Percentiles rank a stretch among this genome's conserved stretches.
These are phyloP conservation scores for Intubia oerlemansii DNA, from an alignment of 2,329 filamentous ascomycete species.

Conservation along the genomic window DNA sequence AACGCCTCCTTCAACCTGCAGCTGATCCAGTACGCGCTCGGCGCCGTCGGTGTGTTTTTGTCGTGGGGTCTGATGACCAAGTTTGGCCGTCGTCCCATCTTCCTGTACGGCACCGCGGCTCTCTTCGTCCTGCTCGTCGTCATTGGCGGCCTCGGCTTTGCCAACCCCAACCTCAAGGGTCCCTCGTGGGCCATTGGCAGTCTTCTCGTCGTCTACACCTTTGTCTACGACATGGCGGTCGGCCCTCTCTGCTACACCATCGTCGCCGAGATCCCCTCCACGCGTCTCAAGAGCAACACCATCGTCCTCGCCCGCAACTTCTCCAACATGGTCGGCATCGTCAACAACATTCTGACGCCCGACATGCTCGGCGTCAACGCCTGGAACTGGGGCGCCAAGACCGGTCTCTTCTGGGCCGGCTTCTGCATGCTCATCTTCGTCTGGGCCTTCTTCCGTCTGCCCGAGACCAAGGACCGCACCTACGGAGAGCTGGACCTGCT, in stretches of 20 bases:
- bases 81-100: conserved; percentile 54
- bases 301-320: conserved; percentile 13
- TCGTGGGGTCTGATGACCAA: conserved; percentile 68
- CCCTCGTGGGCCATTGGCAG: conserved; percentile 57
- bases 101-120: conserved; percentile 52
- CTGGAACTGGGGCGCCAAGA: conserved; percentile 76
- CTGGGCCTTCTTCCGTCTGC: conserved; percentile 63
- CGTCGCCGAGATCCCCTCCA: conserved; percentile 65
- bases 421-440: conserved; percentile 63
- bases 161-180: conserved; percentile 34
- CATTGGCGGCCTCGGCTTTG: conserved; percentile 66
- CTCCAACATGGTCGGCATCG: conserved; percentile 55
- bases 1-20: conserved; percentile 34
- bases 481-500: conserved; percentile 75
- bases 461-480: conserved; percentile 58
- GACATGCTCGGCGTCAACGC: conserved; percentile 81
- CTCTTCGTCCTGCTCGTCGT: conserved; percentile 60
- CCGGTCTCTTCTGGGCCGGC: conserved; percentile 75
- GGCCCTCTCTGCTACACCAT: conserved; percentile 81
- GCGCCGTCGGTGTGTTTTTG: conserved; percentile 63
- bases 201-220: conserved; percentile 67
- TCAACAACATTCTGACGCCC: conserved; percentile 63
- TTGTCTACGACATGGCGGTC: conserved; percentile 70
- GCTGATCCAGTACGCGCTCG: conserved; percentile 45
- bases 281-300: conserved; percentile 75